phyloP scores from a whole-genome alignment of 257 asterid genomes.

The Capsicum rhomboideum region DNA sequence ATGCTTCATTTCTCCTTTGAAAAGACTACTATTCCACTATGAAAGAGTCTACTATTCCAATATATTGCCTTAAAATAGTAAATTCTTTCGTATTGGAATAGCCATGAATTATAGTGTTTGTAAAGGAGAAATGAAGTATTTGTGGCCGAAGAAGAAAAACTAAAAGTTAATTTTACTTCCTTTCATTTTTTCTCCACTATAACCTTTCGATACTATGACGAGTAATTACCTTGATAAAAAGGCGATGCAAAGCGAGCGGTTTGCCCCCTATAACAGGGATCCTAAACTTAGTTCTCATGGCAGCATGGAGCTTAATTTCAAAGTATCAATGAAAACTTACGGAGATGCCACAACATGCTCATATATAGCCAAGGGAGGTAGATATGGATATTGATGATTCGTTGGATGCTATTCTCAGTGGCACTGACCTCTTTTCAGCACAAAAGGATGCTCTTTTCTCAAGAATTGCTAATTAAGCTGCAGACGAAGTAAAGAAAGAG shows the following conservation, averaged over 20 bases:
- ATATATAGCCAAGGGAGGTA: slow-evolving; percentile 54
- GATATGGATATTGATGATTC: slow-evolving; percentile 53
- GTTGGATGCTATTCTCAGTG: slow-evolving; percentile 10
- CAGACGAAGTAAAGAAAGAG: neutral
- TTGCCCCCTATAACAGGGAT: slow-evolving; percentile 66
- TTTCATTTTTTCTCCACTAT: slow-evolving; percentile 29
- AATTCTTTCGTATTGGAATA: slow-evolving; percentile 67
- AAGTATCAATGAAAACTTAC: slow-evolving; percentile 37
- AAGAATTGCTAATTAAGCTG: slow-evolving; percentile 8
- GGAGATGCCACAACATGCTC: slow-evolving; percentile 45
- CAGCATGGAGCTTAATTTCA: slow-evolving; percentile 62
- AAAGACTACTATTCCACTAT: slow-evolving; percentile 74
- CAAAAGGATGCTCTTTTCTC: slow-evolving; percentile 20
- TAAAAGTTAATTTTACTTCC: slow-evolving; percentile 56
- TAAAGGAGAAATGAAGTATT: slow-evolving; percentile 76
- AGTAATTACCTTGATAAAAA: slow-evolving; percentile 70
- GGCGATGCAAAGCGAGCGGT: slow-evolving; percentile 62
- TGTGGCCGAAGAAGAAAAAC: slow-evolving; percentile 70
- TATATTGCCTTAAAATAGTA: slow-evolving; percentile 27
- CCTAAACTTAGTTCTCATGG: slow-evolving; percentile 81
- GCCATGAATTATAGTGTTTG: slow-evolving; percentile 56
- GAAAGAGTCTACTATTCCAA: slow-evolving; percentile 62
- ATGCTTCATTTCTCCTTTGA: slow-evolving; percentile 72
- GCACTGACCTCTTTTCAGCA: slow-evolving; percentile 8
- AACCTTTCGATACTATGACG: slow-evolving; percentile 72